Conservation (phyloP, 2,329 filamentous ascomycete species). For the Juglanconis oblonga region DNA sequence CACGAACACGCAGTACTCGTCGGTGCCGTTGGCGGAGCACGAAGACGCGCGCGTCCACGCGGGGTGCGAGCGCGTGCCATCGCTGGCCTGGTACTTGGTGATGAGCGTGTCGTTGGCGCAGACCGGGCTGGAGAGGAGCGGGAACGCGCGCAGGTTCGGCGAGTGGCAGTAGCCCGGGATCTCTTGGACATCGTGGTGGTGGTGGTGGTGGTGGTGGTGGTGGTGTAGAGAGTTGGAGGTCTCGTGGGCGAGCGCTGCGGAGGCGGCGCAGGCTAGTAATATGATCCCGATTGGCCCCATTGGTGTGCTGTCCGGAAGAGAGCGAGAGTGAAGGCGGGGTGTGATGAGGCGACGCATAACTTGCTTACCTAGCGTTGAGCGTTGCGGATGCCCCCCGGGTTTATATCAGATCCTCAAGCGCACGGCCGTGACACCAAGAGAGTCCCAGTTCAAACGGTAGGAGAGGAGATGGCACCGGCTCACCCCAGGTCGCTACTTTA, state of each 20-base stretch:
- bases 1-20: slow-evolving; percentile 34
- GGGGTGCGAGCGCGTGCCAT: neutral
- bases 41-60: slow-evolving; percentile 20
- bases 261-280: neutral
- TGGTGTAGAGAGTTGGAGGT: neutral
- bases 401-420: neutral
- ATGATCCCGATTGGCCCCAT: neutral
- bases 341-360: neutral
- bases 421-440: neutral
- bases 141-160: slow-evolving; percentile 2
- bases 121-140: slow-evolving; percentile 5
- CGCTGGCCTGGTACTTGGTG: slow-evolving; percentile 8
- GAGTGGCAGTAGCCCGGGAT: slow-evolving; percentile 8
- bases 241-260: slow-evolving; percentile 1
- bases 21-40: slow-evolving; percentile 24
- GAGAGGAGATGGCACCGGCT: neutral
- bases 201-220: no score
- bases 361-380: neutral
- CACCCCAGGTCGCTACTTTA: neutral
- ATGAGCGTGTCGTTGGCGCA: slow-evolving; percentile 10
- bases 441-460: neutral
- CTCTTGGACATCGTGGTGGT: neutral
- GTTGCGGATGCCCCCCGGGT: neutral
- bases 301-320: no score
- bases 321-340: neutral